phyloP scores from a whole-genome alignment of 495 filamentous ascomycete species.

The Trichoderma gamsii region DNA sequence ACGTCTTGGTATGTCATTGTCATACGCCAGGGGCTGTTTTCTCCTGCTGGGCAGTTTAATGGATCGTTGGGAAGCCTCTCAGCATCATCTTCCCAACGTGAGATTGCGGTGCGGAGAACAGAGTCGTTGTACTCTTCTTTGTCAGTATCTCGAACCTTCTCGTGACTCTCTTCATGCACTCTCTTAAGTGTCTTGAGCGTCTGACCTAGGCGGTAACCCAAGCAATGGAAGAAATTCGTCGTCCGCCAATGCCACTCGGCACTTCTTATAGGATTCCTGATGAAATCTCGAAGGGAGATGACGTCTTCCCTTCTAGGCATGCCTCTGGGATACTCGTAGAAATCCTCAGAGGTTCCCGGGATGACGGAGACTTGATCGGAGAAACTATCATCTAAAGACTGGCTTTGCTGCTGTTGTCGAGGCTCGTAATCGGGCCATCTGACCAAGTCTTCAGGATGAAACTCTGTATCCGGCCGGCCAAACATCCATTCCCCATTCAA shows the following conservation, averaged over 20 bases:
- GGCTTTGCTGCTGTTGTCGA: background rate
- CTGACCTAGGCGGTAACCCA: conserved; percentile 15
- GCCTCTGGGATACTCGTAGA: background rate
- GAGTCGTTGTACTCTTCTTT: background rate
- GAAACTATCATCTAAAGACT: background rate
- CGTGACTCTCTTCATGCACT: background rate
- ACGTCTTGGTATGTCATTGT: background rate
- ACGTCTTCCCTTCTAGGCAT: conserved; percentile 9
- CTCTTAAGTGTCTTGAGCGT: background rate
- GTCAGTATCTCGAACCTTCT: background rate
- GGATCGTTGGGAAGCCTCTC: background rate
- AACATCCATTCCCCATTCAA: background rate
- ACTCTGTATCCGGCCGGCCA: background rate
- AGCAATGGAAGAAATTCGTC: background rate
- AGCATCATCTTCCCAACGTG: background rate
- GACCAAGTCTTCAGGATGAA: conserved; percentile 9
- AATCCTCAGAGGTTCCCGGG: background rate
- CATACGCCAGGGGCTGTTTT: background rate
- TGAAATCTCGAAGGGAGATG: background rate
- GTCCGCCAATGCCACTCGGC: conserved; percentile 2
- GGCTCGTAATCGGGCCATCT: background rate
- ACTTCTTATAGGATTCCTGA: background rate
- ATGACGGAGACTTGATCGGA: background rate
- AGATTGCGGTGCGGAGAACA: background rate
- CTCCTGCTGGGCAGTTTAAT: background rate